Evolutionary conservation across 169 alveolate genomes (phyloP).

Genomic region (Babesia sp.): DNA sequence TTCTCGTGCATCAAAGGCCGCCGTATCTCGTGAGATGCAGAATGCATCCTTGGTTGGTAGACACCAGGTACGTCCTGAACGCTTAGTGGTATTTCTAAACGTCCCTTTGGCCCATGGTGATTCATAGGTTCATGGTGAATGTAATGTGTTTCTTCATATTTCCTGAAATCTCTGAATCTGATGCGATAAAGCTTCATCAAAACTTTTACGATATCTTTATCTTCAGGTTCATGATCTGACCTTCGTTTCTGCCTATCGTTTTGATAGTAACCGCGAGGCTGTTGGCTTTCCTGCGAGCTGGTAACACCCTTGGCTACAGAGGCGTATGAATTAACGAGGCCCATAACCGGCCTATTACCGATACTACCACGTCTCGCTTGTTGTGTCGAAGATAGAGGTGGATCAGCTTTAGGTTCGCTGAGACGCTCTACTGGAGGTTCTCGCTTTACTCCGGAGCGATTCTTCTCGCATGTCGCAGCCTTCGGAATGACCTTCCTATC

Average conservation of each 20-base stretch:
- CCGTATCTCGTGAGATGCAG: too few species aligned
- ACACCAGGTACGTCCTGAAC: too few species aligned
- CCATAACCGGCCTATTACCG: background rate
- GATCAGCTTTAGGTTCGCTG: background rate
- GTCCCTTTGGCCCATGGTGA: too few species aligned
- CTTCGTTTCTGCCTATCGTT: background rate
- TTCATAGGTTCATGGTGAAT: too few species aligned
- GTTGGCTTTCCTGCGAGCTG: background rate
- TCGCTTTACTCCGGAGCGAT: background rate
- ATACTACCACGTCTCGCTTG: background rate
- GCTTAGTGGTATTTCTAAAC: too few species aligned
- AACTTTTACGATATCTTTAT: slow-evolving; percentile 5
- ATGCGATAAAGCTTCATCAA: slow-evolving; percentile 27
- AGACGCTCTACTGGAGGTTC: background rate
- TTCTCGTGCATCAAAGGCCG: too few species aligned
- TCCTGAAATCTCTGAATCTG: slow-evolving; percentile 20
- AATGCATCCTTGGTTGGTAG: too few species aligned
- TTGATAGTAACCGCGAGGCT: background rate
- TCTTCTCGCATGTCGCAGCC: background rate
- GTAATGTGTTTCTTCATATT: background rate
- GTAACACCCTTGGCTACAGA: slow-evolving; percentile 12
- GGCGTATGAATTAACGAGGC: slow-evolving; percentile 7
- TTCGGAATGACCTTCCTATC: background rate
- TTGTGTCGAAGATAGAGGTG: background rate
- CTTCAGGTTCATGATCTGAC: slow-evolving; percentile 1